Evolutionary conservation across 2,329 filamentous ascomycete species (phyloP), one percentile per base, ranked within the genome.

Genomic region (Amauroascus niger): DNA sequence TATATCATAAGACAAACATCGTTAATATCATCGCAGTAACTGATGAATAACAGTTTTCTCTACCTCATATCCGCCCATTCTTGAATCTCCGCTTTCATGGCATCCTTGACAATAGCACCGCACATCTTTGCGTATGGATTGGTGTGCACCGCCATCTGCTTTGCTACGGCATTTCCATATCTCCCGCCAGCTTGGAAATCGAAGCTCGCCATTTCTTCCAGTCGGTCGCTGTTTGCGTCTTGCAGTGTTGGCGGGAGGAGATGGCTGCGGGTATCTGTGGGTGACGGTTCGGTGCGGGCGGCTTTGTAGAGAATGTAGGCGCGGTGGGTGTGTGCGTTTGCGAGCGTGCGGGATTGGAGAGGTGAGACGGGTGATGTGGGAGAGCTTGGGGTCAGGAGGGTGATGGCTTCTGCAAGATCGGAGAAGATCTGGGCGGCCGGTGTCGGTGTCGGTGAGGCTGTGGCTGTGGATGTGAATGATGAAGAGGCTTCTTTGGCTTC

Each of bases 121-220:
- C 79, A 82, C 69, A 82, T 75, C 67, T 80, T 81, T 30, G 79
- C 78, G 67, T 82, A 80, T 28, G 79, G 79, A 68, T 82, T 82
- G 46, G 79, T 81, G 64, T 76, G 71, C 14, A 82, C 79, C 13
- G 78, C 77, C 68, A 82, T 69, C 60, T 79, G 75, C 60, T 75
- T 72, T 41, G 78, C 79, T 22, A 78, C 70, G 54, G 76, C 73
- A 63, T 80, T 80, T 0, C 79, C 79, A 64, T 76, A 81, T 40
- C 73, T 61, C 0, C 76, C 77, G 1, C 77, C 79, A 20, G 73
- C 64, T 32, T 73, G 75, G 62, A 82, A 81, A 57, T 79, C 74
- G 30, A 67, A 67, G 58, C 76, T 79, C 2, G 78, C 79, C 61
- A 76, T 68, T 60, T 81, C 79, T 60, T 82, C 79, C 8, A 81